phyloP scores from a whole-genome alignment of 352 stramenopile species.

The Albugo laibachii region DNA sequence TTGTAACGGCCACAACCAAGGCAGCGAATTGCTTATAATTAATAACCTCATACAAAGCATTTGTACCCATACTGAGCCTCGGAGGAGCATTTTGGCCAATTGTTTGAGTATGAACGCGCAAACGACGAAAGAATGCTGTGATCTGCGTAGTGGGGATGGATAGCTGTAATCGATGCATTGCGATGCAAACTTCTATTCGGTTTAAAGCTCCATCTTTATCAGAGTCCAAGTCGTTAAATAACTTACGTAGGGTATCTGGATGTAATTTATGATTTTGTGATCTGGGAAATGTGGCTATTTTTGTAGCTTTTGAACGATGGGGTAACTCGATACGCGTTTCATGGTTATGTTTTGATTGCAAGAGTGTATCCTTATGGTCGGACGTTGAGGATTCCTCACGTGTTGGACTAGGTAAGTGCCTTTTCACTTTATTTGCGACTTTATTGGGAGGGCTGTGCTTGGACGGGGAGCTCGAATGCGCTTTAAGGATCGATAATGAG shows the following conservation, averaged over 20 bases:
- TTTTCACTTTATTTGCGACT: too few species aligned
- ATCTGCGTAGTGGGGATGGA: constrained; percentile 30
- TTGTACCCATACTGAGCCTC: constrained; percentile 3
- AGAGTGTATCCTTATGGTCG: too few species aligned
- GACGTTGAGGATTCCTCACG: too few species aligned
- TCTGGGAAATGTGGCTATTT: not conserved
- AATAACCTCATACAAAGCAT: constrained; percentile 34
- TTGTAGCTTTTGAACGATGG: too few species aligned
- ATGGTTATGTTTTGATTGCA: too few species aligned
- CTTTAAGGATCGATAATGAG: too few species aligned
- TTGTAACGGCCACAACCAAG: constrained; percentile 33
- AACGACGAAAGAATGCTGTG: constrained; percentile 39
- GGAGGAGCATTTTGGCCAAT: not conserved
- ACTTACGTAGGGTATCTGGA: constrained; percentile 30
- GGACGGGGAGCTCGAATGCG: too few species aligned
- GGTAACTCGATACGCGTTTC: too few species aligned
- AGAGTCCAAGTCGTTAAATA: constrained; percentile 58
- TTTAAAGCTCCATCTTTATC: constrained; percentile 52
- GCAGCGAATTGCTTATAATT: constrained; percentile 61
- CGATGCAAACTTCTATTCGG: constrained; percentile 47
- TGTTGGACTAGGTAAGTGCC: too few species aligned
- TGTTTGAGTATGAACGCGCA: constrained; percentile 7
- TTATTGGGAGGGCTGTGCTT: too few species aligned
- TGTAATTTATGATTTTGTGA: not conserved
- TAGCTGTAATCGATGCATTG: constrained; percentile 50